Evolutionary conservation across 1,284 basidiomycete genomes (phyloP).

Genomic region (Malassezia sp.): DNA sequence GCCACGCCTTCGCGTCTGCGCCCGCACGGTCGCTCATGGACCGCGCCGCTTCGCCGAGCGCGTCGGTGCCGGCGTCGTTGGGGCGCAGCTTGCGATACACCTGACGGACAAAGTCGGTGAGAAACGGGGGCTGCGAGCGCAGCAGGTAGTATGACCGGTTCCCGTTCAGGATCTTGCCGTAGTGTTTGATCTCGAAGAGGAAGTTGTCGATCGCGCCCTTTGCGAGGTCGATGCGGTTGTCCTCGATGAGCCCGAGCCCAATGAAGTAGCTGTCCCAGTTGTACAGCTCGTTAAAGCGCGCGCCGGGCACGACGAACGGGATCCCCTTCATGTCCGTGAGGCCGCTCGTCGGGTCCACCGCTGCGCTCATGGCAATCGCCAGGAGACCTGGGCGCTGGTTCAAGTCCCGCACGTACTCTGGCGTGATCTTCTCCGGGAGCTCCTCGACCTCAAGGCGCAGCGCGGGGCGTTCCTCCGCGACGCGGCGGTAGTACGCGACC

Average conservation of each 20-base stretch:
- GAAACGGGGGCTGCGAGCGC: conserved; percentile 91
- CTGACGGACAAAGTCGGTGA: conserved; percentile 95
- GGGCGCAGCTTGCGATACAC: conserved; percentile 55
- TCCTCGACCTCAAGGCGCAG: conserved; percentile 82
- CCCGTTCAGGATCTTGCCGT: conserved; percentile 59
- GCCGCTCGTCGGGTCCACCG: conserved; percentile 53
- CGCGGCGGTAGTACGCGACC: conserved; percentile 71
- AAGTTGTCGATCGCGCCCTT: conserved; percentile 97
- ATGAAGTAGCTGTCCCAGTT: conserved; percentile 66
- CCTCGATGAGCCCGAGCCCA: conserved; percentile 80
- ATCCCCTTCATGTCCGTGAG: conserved; percentile 67
- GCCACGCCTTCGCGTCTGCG: conserved; percentile 69
- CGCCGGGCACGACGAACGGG: conserved; percentile 92
- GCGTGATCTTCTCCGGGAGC: conserved; percentile 77
- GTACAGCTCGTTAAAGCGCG: conserved; percentile 85
- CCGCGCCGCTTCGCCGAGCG: background rate
- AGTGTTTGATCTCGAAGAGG: conserved; percentile 96
- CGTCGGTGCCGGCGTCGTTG: background rate
- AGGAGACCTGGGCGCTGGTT: conserved; percentile 87
- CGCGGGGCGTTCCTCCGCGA: conserved; percentile 52
- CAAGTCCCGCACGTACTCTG: conserved; percentile 76
- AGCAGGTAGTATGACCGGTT: conserved; percentile 60
- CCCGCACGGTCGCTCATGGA: conserved; percentile 58
- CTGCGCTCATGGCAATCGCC: conserved; percentile 80
- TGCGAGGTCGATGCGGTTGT: conserved; percentile 83